Conservation (phyloP, 2,329 filamentous ascomycete genomes). For the Beauveria scarabaeidicola region DNA sequence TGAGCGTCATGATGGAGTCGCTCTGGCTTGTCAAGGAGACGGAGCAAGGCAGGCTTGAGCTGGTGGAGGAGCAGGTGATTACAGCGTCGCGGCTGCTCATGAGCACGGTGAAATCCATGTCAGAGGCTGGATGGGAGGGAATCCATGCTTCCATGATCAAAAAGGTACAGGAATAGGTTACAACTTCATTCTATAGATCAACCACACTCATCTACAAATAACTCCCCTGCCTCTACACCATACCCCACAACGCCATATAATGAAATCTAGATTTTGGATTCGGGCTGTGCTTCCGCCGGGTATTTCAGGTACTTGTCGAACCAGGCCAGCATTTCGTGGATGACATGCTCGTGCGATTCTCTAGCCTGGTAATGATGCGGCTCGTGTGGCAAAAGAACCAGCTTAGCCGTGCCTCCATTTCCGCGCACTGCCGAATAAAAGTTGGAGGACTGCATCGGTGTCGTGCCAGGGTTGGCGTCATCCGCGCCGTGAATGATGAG, state of each 20-base stretch:
- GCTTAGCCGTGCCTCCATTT: constrained; percentile 6
- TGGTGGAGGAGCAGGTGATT: constrained; percentile 44
- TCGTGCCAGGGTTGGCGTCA: constrained; percentile 5
- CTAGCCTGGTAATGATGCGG: constrained; percentile 8
- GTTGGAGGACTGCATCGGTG: constrained; percentile 4
- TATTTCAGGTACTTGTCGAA: constrained; percentile 7
- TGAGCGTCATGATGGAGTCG: constrained; percentile 46
- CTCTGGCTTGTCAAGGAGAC: constrained; percentile 35
- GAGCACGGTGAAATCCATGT: constrained; percentile 40
- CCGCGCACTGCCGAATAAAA: constrained; percentile 6
- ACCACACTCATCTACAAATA: background rate
- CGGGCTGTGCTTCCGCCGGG: background rate
- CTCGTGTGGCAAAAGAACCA: constrained; percentile 3
- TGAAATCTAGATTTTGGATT: constrained; percentile 1
- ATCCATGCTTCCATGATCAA: constrained; percentile 41
- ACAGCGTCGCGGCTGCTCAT: constrained; percentile 41
- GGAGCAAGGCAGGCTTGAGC: constrained; percentile 26
- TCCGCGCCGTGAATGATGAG: constrained; percentile 3
- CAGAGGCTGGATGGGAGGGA: constrained; percentile 40
- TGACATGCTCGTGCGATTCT: constrained; percentile 2
- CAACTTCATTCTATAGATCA: background rate
- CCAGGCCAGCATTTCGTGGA: constrained; percentile 3
- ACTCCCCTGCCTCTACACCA: background rate
- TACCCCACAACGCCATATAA: background rate
- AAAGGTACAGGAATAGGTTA: constrained; percentile 25